Conservation (phyloP, 164 flowering plant genomes). For the Stephania cephalantha region DNA sequence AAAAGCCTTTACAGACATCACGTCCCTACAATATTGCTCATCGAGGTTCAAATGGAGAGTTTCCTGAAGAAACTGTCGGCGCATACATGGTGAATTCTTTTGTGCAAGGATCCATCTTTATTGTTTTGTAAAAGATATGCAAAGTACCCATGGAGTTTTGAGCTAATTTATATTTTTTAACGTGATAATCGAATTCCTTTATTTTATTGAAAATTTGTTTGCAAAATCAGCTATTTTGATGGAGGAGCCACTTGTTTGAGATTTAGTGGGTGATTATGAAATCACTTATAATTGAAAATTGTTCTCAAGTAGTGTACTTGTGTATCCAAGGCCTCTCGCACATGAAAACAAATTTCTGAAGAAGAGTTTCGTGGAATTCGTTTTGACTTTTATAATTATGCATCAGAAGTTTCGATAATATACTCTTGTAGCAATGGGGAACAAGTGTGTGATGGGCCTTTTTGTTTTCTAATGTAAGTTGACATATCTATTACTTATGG, state of each 20-base stretch:
- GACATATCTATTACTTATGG: not conserved
- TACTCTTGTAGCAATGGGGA: not conserved
- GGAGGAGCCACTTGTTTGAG: not conserved
- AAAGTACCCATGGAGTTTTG: not conserved
- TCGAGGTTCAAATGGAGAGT: conserved; percentile 40
- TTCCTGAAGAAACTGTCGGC: conserved; percentile 37
- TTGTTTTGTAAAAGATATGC: not conserved
- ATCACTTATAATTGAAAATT: not conserved
- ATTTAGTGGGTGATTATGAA: not conserved
- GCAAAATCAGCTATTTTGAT: not conserved
- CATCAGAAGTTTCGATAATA: not conserved
- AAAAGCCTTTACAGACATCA: conserved; percentile 25
- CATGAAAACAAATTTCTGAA: not conserved
- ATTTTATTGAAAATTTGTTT: not conserved
- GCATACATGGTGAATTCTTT: conserved; percentile 28
- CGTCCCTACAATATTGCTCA: conserved; percentile 36
- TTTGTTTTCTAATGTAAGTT: not conserved
- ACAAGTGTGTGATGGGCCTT: not conserved
- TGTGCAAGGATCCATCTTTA: not conserved
- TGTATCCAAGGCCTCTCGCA: not conserved
- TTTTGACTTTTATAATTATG: not conserved
- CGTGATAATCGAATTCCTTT: not conserved
- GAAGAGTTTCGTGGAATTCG: not conserved
- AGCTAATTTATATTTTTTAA: not conserved
- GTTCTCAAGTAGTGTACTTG: not conserved